Base-by-base conservation (phyloP, 257 asterid genomes). In the Primulina tabacum region DNA sequence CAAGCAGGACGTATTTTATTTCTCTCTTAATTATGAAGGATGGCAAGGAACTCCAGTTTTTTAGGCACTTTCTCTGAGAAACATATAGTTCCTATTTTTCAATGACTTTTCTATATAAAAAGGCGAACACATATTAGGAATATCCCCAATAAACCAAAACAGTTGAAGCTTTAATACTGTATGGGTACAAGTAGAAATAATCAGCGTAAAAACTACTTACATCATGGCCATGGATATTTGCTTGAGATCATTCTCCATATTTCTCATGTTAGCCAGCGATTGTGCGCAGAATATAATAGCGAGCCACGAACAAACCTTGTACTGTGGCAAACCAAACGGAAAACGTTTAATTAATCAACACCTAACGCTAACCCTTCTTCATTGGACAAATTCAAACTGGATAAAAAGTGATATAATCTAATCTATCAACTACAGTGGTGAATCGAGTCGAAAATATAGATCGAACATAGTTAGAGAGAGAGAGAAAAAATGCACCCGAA, bases 221-320 rank as follows among this genome's bases (percentile, higher is more conserved):
- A 94, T 94, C 97, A 94, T 88, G 34, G 99, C 97, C 99, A 94
- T 91, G 76, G 99, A 89, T 83, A 94, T 86, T 87, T 94, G 99
- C 84, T 91, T 94, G 64, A 94, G 90, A 85, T 94, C 97, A 53
- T 75, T 94, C 84, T 94, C 99, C 8, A 93, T 67, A 74, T 89
- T 90, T 90, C 86, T 91, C 95, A 93, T 90, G 77, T 93, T 90
- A 66, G 96, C 87, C 34, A 93, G 86, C 55, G 99, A 88, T 60
- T 93, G 99, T 0, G 96, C 96, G 71, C 88, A 80, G 69, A 90
- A 93, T 72, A 93, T 89, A 38, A 93, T 89, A 7, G 97, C 97
- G 35, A 89, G 84, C 99, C 99, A 93, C 55, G 99, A 90, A 73
- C 96, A 90, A 33, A 74, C 56, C 95, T 90, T 93, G 85, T 89